Percentiles rank a stretch among this genome's conserved stretches.
These are phyloP conservation scores for Nicotiana undulata DNA, from an alignment of 257 asterid genomes.

Conservation along the genomic window DNA sequence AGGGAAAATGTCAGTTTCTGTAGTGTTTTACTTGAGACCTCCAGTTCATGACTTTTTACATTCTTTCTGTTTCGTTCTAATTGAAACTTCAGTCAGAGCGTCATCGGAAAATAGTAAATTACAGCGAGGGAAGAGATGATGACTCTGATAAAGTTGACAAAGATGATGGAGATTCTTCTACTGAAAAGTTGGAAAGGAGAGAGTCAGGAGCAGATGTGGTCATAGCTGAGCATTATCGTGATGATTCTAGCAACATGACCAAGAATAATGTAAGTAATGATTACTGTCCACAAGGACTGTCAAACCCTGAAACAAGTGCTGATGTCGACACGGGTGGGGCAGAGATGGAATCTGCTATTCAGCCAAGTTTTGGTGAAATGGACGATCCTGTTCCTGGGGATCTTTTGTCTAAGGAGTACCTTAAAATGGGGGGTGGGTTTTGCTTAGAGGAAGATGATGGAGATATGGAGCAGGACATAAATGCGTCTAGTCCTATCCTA, in stretches of 20 bases:
- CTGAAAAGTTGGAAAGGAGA: slow-evolving; percentile 13
- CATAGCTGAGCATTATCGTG: slow-evolving; percentile 5
- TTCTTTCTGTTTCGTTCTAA: background rate
- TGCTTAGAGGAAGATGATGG: slow-evolving; percentile 54
- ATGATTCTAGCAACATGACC: slow-evolving; percentile 11
- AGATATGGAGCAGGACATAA: slow-evolving; percentile 14
- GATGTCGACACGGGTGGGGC: slow-evolving; percentile 15
- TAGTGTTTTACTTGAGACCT: background rate
- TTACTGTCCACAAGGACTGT: background rate
- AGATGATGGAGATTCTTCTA: slow-evolving; percentile 18
- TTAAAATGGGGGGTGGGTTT: slow-evolving; percentile 78
- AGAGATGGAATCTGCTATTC: slow-evolving; percentile 11
- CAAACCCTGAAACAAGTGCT: slow-evolving; percentile 8
- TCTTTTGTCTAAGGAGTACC: slow-evolving; percentile 36
- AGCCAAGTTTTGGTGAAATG: slow-evolving; percentile 8
- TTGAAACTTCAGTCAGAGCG: slow-evolving; percentile 58
- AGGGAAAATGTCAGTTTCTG: background rate
- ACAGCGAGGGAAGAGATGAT: slow-evolving; percentile 35
- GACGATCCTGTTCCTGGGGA: slow-evolving; percentile 21
- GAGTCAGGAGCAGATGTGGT: slow-evolving; percentile 20
- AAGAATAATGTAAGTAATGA: slow-evolving; percentile 7
- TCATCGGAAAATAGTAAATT: slow-evolving; percentile 47
- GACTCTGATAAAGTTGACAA: slow-evolving; percentile 9
- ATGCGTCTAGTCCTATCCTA: slow-evolving; percentile 9
- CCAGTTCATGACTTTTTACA: background rate